Evolutionary conservation across 257 asterid species (phyloP).

Genomic region (Fraxinus anomala): DNA sequence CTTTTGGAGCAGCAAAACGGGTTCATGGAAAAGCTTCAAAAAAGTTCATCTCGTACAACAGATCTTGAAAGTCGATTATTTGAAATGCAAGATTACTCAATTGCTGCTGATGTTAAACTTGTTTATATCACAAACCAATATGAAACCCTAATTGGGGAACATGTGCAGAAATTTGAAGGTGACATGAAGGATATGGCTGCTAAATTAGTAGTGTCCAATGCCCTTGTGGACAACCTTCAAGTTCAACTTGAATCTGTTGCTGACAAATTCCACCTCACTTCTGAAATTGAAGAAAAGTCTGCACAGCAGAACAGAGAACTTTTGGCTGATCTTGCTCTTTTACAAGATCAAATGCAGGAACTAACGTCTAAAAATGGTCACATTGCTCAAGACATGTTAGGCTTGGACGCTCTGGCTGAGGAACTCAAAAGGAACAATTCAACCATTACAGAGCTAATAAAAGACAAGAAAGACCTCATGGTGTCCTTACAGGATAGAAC

Average conservation of each 20-base stretch:
- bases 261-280: conserved; percentile 51
- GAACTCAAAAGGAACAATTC: conserved; percentile 53
- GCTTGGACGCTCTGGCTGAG: conserved; percentile 56
- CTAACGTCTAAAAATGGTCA: conserved; percentile 51
- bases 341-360: conserved; percentile 67
- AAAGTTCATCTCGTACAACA: conserved; percentile 38
- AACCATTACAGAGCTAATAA: conserved; percentile 48
- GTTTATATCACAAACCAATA: conserved; percentile 30
- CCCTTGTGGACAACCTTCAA: conserved; percentile 74
- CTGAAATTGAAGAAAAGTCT: conserved; percentile 63
- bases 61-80: conserved; percentile 51
- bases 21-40: conserved; percentile 47
- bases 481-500: conserved; percentile 47
- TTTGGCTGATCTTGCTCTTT: conserved; percentile 61
- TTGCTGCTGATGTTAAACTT: conserved; percentile 43
- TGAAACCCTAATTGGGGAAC: conserved; percentile 33
- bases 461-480: conserved; percentile 56
- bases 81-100: conserved; percentile 39
- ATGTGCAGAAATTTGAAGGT: conserved; percentile 51
- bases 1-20: conserved; percentile 49
- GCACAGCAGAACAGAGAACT: conserved; percentile 52
- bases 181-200: conserved; percentile 48
- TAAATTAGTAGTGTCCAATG: conserved; percentile 58
- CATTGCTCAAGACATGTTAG: conserved; percentile 52
- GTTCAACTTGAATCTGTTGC: conserved; percentile 66